phyloP scores from a whole-genome alignment of 228 moss, liverwort and hornwort genomes.

The Sphagnum magellanicum region DNA sequence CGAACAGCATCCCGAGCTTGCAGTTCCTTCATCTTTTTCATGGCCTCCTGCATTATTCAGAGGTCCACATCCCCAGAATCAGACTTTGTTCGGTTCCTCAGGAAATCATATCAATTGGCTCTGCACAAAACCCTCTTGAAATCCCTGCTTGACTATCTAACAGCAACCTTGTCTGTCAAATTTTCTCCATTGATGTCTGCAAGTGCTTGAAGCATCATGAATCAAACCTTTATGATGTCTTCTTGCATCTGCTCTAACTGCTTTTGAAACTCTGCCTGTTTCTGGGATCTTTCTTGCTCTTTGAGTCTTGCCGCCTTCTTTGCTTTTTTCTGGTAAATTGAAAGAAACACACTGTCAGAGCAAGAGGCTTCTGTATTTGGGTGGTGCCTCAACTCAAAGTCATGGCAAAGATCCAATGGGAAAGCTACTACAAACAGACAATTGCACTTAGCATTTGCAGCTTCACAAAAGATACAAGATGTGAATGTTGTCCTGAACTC shows the following conservation, averaged over 20 bases:
- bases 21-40: slow-evolving; percentile 1
- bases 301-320: slow-evolving; percentile 17
- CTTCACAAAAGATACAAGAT: too few relatives aligned
- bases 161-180: background rate
- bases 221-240: slow-evolving; percentile 14
- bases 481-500: too few relatives aligned
- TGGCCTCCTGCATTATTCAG: background rate
- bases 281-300: slow-evolving; percentile 12
- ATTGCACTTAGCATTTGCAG: too few relatives aligned
- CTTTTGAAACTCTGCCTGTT: slow-evolving; percentile 30
- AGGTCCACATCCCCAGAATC: too few relatives aligned
- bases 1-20: background rate
- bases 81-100: too few relatives aligned
- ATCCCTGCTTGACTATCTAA: too few relatives aligned
- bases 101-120: too few relatives aligned
- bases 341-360: background rate
- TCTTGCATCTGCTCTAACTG: slow-evolving; percentile 38
- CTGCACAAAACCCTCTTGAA: too few relatives aligned
- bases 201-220: background rate
- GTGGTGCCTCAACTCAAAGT: too few relatives aligned
- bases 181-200: background rate
- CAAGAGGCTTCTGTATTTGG: too few relatives aligned
- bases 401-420: too few relatives aligned
- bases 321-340: slow-evolving; percentile 6
- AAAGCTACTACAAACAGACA: too few relatives aligned